Conservation (phyloP, 352 stramenopile genomes). For the Globisporangium okanoganense region DNA sequence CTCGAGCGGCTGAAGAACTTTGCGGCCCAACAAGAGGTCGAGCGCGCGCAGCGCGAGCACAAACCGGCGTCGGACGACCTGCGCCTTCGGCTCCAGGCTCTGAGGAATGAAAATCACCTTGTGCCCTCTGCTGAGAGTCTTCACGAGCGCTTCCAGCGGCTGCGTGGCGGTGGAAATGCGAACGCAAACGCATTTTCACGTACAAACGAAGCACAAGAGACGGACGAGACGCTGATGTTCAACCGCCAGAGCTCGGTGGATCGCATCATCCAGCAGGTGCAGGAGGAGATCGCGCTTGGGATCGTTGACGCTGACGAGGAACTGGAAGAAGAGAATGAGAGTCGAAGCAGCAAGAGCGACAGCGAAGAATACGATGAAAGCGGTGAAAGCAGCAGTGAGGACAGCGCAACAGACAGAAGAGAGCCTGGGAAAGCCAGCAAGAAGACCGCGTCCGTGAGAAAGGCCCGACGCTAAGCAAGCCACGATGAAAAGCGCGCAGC, state of each 20-base stretch:
- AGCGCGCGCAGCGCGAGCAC: slow-evolving; percentile 11
- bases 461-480: not conserved
- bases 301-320: slow-evolving; percentile 38
- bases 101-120: slow-evolving; percentile 34
- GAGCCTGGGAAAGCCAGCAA: not conserved
- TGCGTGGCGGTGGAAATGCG: slow-evolving; percentile 15
- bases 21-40: slow-evolving; percentile 16
- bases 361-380: slow-evolving; percentile 1
- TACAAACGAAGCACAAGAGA: not conserved
- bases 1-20: slow-evolving; percentile 42
- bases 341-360: slow-evolving; percentile 14
- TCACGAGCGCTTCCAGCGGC: slow-evolving; percentile 32
- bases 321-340: slow-evolving; percentile 12
- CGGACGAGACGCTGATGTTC: not conserved
- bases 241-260: slow-evolving; percentile 26
- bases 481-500: not conserved
- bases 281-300: slow-evolving; percentile 56
- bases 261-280: slow-evolving; percentile 52
- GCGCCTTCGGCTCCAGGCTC: slow-evolving; percentile 37
- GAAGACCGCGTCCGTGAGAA: not conserved
- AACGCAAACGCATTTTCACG: not conserved
- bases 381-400: not conserved
- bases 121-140: slow-evolving; percentile 26
- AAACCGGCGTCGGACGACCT: slow-evolving; percentile 20
- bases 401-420: not conserved